Evolutionary conservation across 2,329 filamentous ascomycete genomes (phyloP), one percentile per base, ranked within the genome.

Genomic region (Alternaria brassicicola): DNA sequence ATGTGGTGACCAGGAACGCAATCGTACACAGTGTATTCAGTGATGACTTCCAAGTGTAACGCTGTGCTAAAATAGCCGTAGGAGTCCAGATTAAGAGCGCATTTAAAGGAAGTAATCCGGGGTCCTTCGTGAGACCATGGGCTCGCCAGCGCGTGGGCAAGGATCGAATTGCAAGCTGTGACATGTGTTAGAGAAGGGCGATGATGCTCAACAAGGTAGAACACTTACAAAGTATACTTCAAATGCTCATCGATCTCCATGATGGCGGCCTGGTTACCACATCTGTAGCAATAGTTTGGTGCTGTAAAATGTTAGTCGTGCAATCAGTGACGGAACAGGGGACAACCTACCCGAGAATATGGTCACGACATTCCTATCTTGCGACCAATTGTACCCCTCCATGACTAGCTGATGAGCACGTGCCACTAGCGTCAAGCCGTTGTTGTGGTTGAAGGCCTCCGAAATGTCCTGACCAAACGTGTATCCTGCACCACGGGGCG

Each of bases 241-340:
- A 99, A 83, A 79, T 98, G 93, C 82, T 99, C 95, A 68, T 98
- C 95, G 79, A 99, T 99, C 81, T 98, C 95, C 95, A 99, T 99
- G 79, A 99, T 98, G n/a, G 95, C 95, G 56, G 95, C 95, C 81
- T 98, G 95, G 81, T 99, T 99, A 76, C 95, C 95, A 77, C 95
- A 99, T 78, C 95, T 88, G 85, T 99, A 98, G 84, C 94, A 99
- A 85, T 99, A 99, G 68, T 85, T 84, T 36, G 82, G 82, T 67
- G 82, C 82, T 84, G 61, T 36, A 17, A 43, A 41, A 64, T 62
- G 68, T 80, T 54, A 80, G 76, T 61, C 12, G 41, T 39, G 7
- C 21, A 6, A 53, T 38, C 13, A 49, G 33, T 30, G 25, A 28
- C 8, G 7, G 25, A 15, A 33, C 1, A 2, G 13, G 26, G 21